Evolutionary conservation across 371 early-diverging fungal genomes (phyloP).

Genomic region (Massospora cicadina): DNA sequence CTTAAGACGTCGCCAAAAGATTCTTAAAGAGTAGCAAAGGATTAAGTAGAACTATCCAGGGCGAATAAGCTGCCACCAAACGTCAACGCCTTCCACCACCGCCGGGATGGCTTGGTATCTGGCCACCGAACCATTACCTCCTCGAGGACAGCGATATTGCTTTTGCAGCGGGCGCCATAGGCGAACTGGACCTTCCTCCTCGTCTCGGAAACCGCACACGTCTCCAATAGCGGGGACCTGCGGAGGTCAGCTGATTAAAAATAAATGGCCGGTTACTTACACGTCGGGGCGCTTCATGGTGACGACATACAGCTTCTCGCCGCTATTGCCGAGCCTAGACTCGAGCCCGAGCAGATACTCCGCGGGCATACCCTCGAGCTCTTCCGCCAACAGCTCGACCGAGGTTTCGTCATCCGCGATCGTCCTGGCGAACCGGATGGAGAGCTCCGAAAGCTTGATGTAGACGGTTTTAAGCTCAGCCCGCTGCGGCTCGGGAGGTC

Average conservation of each 20-base stretch:
- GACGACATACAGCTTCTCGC: conserved; percentile 21
- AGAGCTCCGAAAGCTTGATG: conserved; percentile 43
- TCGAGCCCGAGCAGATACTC: conserved; percentile 39
- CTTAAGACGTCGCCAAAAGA: no score
- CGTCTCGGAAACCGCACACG: conserved; percentile 38
- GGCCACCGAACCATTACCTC: no score
- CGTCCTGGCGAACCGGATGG: conserved; percentile 42
- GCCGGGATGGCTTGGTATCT: no score
- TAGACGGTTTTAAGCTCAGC: conserved; percentile 36
- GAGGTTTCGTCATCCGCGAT: conserved; percentile 26
- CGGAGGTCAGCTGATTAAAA: not conserved
- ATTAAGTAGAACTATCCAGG: no score
- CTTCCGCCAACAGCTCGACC: conserved; percentile 27
- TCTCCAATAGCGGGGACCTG: conserved; percentile 22
- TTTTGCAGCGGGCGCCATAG: conserved; percentile 34
- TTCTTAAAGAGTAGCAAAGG: no score
- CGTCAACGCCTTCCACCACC: no score
- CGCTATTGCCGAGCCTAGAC: conserved; percentile 28
- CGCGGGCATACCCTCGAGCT: conserved; percentile 55
- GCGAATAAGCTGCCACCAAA: no score
- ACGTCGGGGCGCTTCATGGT: conserved; percentile 60
- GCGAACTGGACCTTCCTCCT: conserved; percentile 28
- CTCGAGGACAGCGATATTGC: conserved; percentile 33
- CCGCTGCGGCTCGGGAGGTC: conserved; percentile 35
- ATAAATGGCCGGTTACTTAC: not conserved